Evolutionary conservation across 768 basidiomycete genomes (phyloP).

Genomic region (Collybia sp.): DNA sequence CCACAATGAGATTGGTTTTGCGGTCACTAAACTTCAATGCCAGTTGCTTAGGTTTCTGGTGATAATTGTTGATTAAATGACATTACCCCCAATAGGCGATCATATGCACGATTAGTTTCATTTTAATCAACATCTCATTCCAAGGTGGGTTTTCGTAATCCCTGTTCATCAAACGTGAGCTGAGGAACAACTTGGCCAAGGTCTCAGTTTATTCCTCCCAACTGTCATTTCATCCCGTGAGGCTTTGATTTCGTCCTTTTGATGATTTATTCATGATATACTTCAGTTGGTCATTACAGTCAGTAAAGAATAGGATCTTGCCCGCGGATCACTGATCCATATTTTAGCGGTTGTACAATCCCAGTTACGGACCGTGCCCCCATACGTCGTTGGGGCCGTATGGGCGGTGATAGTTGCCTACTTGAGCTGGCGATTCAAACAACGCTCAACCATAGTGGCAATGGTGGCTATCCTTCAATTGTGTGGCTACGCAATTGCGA

Average conservation of each 20-base stretch:
- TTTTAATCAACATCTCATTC: slow-evolving; percentile 23
- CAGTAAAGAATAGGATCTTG: neutral
- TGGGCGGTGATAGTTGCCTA: slow-evolving; percentile 33
- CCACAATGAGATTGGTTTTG: slow-evolving; percentile 21
- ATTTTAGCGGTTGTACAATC: slow-evolving; percentile 35
- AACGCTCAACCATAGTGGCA: slow-evolving; percentile 29
- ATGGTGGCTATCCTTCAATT: slow-evolving; percentile 31
- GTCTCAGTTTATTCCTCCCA: slow-evolving; percentile 24
- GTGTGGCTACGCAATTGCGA: slow-evolving; percentile 38
- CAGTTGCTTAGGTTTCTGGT: slow-evolving; percentile 1
- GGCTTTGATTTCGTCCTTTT: slow-evolving; percentile 9
- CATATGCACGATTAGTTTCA: slow-evolving; percentile 15
- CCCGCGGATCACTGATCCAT: neutral
- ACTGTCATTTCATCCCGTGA: slow-evolving; percentile 39
- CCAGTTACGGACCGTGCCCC: slow-evolving; percentile 46
- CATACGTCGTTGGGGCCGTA: slow-evolving; percentile 35
- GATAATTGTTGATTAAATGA: neutral
- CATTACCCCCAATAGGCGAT: slow-evolving; percentile 8
- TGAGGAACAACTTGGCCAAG: too few relatives aligned
- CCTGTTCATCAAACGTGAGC: too few relatives aligned
- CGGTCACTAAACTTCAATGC: slow-evolving; percentile 28
- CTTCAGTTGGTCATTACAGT: slow-evolving; percentile 21
- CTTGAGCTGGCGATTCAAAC: slow-evolving; percentile 28
- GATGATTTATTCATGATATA: neutral
- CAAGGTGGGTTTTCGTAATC: slow-evolving; percentile 11